These are phyloP conservation scores for Rosa chinensis DNA, from an alignment of 306 rosid genomes.

Conservation along the genomic window DNA sequence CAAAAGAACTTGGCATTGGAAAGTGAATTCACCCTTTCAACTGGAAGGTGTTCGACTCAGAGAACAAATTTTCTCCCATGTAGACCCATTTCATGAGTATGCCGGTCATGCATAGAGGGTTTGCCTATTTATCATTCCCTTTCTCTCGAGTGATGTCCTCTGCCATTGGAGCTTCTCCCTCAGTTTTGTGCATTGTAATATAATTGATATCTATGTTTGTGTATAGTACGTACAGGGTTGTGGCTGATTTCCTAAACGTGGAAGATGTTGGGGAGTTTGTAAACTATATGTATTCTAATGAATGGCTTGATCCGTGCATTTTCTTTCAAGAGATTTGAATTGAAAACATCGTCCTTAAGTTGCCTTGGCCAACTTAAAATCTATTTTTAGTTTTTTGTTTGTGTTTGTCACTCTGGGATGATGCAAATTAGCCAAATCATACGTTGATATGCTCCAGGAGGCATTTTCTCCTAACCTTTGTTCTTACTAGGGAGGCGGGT, in stretches of 20 bases:
- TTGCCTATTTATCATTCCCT: background rate
- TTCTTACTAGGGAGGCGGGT: slow-evolving; percentile 10
- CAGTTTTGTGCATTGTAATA: slow-evolving; percentile 43
- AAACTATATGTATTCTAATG: no score
- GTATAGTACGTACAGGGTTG: slow-evolving; percentile 45
- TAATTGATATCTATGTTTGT: slow-evolving; percentile 32
- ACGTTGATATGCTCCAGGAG: slow-evolving; percentile 56
- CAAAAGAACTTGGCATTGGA: slow-evolving; percentile 84
- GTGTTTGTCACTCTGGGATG: slow-evolving; percentile 48
- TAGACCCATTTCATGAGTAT: slow-evolving; percentile 28
- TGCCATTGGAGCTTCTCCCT: slow-evolving; percentile 27
- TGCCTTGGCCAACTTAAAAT: background rate
- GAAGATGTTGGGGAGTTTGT: slow-evolving; percentile 24
- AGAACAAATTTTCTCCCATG: slow-evolving; percentile 25
- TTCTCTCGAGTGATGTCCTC: background rate
- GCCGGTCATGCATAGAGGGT: slow-evolving; percentile 26
- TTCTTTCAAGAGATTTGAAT: background rate
- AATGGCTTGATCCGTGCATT: slow-evolving; percentile 14
- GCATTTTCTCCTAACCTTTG: slow-evolving; percentile 30
- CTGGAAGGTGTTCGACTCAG: slow-evolving; percentile 12
- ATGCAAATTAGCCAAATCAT: slow-evolving; percentile 82
- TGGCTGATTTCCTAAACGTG: slow-evolving; percentile 19
- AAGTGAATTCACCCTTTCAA: slow-evolving; percentile 43
- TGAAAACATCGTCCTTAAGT: background rate
- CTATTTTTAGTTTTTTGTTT: background rate